Base-by-base conservation (phyloP, 495 filamentous ascomycete genomes). In the Penicillium roqueforti region DNA sequence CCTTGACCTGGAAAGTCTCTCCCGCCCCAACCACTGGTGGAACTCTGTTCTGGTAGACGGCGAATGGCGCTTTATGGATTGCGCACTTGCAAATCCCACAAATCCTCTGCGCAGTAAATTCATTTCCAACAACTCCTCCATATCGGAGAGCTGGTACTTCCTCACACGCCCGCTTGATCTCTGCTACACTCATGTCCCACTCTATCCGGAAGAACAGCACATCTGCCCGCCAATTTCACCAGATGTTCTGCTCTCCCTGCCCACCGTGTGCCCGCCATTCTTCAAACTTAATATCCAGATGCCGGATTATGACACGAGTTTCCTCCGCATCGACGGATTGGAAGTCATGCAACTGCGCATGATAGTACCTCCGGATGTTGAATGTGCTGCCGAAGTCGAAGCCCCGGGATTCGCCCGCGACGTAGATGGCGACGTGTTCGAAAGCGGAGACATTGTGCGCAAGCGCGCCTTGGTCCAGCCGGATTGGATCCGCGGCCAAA, bases 41-140 rank as follows among this genome's bases (percentile, higher is more conserved):
- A 99, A 99, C 62, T 86, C 90, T 1, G 91, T 99, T 3, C 71
- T 96, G 34, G 85, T 96, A 10, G 95, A 99, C 62, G 86, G 88
- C 14, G 89, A 96, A 69, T 99, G 93, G 93, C 86, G 93, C 43
- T 85, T 97, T 54, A 92, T 99, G 81, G 93, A 99, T 68, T 95
- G 89, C 62, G 91, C 91, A 18, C 78, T 99, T 28, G 90, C 95
- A 22, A 89, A 84, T 53, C 91, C 93, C 28, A 95, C 92, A 0
- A 89, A 97, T 56, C 93, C 95, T 8, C 81, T 80, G 26, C 79
- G 93, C 44, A 78, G 72, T 16, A 76, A 81, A 37, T 96, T 95
- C 62, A 95, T 92, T 7, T 84, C 82, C 57, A 80, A 78, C 31
- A 78, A 80, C 43, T 80, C 76, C 41, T 79, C 87, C 22, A 71